Evolutionary conservation across 495 filamentous ascomycete species (phyloP).

Genomic region (Amniculicola lignicola): DNA sequence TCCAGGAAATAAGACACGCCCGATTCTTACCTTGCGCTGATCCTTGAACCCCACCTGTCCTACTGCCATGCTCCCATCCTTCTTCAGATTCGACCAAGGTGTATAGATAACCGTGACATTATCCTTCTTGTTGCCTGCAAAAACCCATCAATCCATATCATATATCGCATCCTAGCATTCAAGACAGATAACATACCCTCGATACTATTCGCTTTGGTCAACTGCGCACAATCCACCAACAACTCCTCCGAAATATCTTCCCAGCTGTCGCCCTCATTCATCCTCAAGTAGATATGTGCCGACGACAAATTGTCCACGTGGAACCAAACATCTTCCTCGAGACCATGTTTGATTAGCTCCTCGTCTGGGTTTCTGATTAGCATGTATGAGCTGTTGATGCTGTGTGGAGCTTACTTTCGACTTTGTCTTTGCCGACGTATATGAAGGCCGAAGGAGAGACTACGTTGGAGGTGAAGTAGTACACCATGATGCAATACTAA

Average conservation of each 20-base stretch:
- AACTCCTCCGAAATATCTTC: conserved; percentile 73
- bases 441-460: conserved; percentile 75
- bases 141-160: neutral
- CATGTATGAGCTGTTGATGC: conserved; percentile 53
- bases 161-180: neutral
- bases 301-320: conserved; percentile 97
- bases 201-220: conserved; percentile 98
- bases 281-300: conserved; percentile 90
- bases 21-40: conserved; percentile 53
- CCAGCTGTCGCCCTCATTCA: conserved; percentile 80
- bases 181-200: conserved; percentile 59
- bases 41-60: conserved; percentile 96
- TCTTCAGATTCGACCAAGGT: conserved; percentile 94
- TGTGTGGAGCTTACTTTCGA: conserved; percentile 70
- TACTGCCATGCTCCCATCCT: conserved; percentile 92
- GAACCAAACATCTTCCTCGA: conserved; percentile 98
- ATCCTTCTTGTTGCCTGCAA: conserved; percentile 90
- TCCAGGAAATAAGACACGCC: neutral
- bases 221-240: conserved; percentile 81
- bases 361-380: conserved; percentile 63
- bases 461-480: conserved; percentile 86
- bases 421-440: conserved; percentile 98
- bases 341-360: conserved; percentile 87
- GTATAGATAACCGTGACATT: conserved; percentile 96
- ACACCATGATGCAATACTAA: conserved; percentile 66